These are phyloP conservation scores for Fusarium praegraminearum DNA, from an alignment of 2,329 filamentous ascomycete genomes.

Conservation along the genomic window DNA sequence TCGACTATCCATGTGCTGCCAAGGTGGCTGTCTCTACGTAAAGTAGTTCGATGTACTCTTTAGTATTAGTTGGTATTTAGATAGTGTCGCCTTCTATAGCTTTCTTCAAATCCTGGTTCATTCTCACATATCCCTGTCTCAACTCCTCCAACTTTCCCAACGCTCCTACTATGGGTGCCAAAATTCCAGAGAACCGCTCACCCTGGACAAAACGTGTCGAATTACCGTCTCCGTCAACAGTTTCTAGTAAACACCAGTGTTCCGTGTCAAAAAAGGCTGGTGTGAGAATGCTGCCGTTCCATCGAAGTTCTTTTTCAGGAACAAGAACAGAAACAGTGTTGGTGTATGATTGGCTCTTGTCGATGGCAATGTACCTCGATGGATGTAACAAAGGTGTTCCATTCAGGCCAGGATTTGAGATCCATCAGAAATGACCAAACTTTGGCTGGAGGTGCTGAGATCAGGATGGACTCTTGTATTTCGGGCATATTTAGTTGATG, in stretches of 20 bases:
- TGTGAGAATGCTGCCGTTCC: conserved; percentile 9
- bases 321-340: neutral
- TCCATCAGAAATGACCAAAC: neutral
- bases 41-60: neutral
- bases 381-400: conserved; percentile 22
- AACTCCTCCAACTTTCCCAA: conserved; percentile 5
- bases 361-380: conserved; percentile 9
- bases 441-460: neutral
- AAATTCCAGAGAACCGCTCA: conserved; percentile 9
- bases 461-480: conserved; percentile 17
- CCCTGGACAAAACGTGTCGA: conserved; percentile 6
- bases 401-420: neutral
- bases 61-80: neutral
- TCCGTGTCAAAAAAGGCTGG: neutral
- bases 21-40: rapidly evolving
- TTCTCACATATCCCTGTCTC: neutral
- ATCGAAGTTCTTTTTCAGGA: neutral
- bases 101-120: conserved; percentile 5
- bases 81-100: neutral
- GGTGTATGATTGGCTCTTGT: neutral
- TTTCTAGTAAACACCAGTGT: conserved; percentile 12
- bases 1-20: conserved; percentile 44
- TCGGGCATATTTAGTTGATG: neutral
- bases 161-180: neutral
- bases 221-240: rapidly evolving